phyloP scores from a whole-genome alignment of 2,329 filamentous ascomycete genomes.

The Chrysoporthe cubensis region DNA sequence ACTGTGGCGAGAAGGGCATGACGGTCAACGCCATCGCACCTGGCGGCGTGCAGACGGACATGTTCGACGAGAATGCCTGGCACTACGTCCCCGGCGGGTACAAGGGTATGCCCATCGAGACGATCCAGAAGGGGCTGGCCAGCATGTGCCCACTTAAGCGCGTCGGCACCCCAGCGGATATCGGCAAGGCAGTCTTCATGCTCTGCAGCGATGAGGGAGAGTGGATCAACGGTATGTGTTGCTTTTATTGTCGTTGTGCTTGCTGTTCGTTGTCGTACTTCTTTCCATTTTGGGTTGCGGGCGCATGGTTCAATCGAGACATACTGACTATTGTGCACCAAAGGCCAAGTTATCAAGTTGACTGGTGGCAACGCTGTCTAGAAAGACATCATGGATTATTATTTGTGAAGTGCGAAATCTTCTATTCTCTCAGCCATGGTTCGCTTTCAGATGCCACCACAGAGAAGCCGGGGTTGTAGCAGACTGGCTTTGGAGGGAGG shows the following conservation, averaged over 20 bases:
- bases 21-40: slow-evolving; percentile 76
- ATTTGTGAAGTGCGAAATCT: not conserved
- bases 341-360: slow-evolving; percentile 46
- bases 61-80: slow-evolving; percentile 74
- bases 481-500: not conserved
- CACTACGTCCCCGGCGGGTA: slow-evolving; percentile 63
- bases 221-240: slow-evolving; percentile 64
- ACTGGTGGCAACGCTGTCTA: slow-evolving; percentile 41
- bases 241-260: not conserved
- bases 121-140: slow-evolving; percentile 59
- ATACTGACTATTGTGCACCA: slow-evolving; percentile 16
- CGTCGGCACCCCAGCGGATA: slow-evolving; percentile 61
- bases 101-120: slow-evolving; percentile 54
- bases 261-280: not conserved
- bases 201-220: slow-evolving; percentile 62
- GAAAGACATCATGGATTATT: not conserved
- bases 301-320: not conserved
- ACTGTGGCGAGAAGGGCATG: slow-evolving; percentile 69
- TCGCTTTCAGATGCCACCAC: not conserved
- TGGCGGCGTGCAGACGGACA: slow-evolving; percentile 75
- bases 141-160: slow-evolving; percentile 63
- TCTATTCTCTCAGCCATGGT: not conserved
- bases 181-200: slow-evolving; percentile 61
- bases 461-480: not conserved
- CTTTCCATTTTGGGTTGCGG: slow-evolving; percentile 10